Conservation (phyloP, 1,139 yeast genomes). For the Pichia sp. region DNA sequence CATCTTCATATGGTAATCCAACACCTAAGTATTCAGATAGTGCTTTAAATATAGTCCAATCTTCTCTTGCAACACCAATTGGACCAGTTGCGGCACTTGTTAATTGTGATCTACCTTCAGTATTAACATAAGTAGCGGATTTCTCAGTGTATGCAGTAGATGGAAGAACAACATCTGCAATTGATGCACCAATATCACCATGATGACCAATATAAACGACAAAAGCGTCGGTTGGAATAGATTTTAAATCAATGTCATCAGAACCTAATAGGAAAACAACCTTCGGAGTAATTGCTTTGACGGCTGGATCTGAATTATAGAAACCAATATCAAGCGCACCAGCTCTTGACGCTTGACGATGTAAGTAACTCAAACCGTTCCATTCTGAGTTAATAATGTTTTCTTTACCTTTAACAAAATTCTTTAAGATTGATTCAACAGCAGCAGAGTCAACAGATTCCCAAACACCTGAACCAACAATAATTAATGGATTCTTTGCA, state of each 20-base stretch:
- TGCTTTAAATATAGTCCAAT: slow-evolving; percentile 86
- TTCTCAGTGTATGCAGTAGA: slow-evolving; percentile 89
- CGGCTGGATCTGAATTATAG: slow-evolving; percentile 45
- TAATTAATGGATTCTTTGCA: slow-evolving; percentile 72
- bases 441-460: slow-evolving; percentile 63
- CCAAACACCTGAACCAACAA: slow-evolving; percentile 76
- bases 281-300: slow-evolving; percentile 53
- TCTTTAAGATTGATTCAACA: slow-evolving; percentile 55
- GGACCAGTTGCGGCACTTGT: slow-evolving; percentile 86
- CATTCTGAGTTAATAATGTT: slow-evolving; percentile 68
- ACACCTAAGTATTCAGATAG: slow-evolving; percentile 70
- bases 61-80: slow-evolving; percentile 91
- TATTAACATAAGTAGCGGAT: slow-evolving; percentile 80
- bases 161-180: slow-evolving; percentile 83
- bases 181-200: slow-evolving; percentile 85
- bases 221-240: slow-evolving; percentile 78
- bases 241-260: slow-evolving; percentile 65
- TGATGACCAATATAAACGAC: slow-evolving; percentile 91
- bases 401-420: slow-evolving; percentile 51
- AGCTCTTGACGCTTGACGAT: slow-evolving; percentile 80
- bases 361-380: slow-evolving; percentile 79
- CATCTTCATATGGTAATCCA: slow-evolving; percentile 72
- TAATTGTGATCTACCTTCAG: slow-evolving; percentile 83
- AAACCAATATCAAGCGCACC: slow-evolving; percentile 87
- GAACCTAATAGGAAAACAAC: slow-evolving; percentile 79